Base-by-base conservation (phyloP, 2,329 filamentous ascomycete genomes). In the Nemania diffusa region DNA sequence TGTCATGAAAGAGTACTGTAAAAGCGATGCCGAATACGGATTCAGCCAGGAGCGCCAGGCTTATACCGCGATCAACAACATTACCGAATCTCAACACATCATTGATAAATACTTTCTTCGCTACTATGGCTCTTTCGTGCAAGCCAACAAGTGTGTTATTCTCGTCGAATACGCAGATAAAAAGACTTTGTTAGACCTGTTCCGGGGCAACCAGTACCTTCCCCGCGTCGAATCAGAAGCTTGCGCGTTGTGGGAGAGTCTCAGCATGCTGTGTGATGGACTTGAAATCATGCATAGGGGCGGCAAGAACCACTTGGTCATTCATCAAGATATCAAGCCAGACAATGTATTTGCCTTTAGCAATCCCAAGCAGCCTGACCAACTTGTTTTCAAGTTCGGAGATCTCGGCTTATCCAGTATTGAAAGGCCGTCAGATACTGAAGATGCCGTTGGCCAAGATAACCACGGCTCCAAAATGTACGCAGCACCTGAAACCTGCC, bases 1-100 rank as follows among this genome's bases (percentile, higher is more conserved):
- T 22, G 37, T 57, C 34, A 9, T 57, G 22, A 57, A 57, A 57
- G 34, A 57, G 15, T 57, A 57, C 26, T 13, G 4, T 1, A 44
- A 9, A 17, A 13, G 6, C 15, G 37, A 46, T 8, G 24, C 5
- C 22, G 34, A 57, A 22, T 3, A 57, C 13, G 9, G 13, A 44
- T 57, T 57, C 37, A 27, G 1, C 0, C 34, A 46, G 17, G 55
- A 46, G 37, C 22, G 26, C 8, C 11, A 29, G 7, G 13, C 55
- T 3, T 57, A 57, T 15, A 57, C 37, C 22, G 7, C 20, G 5
- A 27, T 57, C 11, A 46, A 20, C 8, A 46, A 46, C 40, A 57
- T 44, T 7, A n/a, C 6, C 7, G 7, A 9, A 9, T 3, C 5
- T 17, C 17, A 5, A 5, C 15, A 6, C 9, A 7, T 5, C 13